These are phyloP conservation scores for Cladosporium sphaerospermum DNA, from an alignment of 2,329 filamentous ascomycete species.

Conservation along the genomic window DNA sequence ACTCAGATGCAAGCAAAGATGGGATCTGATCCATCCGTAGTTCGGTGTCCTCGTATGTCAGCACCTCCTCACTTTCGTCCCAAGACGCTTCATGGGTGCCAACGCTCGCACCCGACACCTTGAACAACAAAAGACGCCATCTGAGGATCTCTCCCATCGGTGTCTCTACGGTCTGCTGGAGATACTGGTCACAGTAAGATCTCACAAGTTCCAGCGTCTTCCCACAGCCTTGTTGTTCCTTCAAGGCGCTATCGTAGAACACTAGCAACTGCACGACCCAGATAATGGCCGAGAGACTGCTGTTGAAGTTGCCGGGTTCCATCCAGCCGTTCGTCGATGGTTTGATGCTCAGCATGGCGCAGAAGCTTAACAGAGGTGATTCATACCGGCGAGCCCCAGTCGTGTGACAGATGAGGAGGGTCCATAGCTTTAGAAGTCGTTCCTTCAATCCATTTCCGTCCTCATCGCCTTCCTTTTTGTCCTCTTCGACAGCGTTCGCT, in stretches of 20 bases:
- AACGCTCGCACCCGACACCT: constrained; percentile 8
- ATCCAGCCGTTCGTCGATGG: constrained; percentile 12
- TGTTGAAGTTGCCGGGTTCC: constrained; percentile 14
- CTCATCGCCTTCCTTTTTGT: neutral
- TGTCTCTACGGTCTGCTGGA: constrained; percentile 13
- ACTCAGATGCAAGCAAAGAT: constrained; percentile 11
- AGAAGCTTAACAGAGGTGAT: constrained; percentile 13
- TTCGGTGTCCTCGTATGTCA: constrained; percentile 12
- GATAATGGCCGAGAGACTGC: constrained; percentile 11
- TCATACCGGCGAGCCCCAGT: constrained; percentile 8
- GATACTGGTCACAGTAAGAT: constrained; percentile 4
- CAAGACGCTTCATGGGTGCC: constrained; percentile 6
- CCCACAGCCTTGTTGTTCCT: constrained; percentile 4
- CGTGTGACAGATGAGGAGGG: constrained; percentile 7
- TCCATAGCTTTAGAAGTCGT: constrained; percentile 8
- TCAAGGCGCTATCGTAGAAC: constrained; percentile 11
- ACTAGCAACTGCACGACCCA: constrained; percentile 13
- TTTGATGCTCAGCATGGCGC: constrained; percentile 14
- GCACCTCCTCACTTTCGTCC: constrained; percentile 11
- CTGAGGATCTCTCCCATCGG: constrained; percentile 14
- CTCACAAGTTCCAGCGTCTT: constrained; percentile 10
- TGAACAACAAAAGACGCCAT: constrained; percentile 13
- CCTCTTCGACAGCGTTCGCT: too few species aligned
- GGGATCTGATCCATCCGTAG: constrained; percentile 12
- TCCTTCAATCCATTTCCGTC: neutral